Evolutionary conservation across 805 yeast genomes (phyloP).

Genomic region (Candida tammaniensis): DNA sequence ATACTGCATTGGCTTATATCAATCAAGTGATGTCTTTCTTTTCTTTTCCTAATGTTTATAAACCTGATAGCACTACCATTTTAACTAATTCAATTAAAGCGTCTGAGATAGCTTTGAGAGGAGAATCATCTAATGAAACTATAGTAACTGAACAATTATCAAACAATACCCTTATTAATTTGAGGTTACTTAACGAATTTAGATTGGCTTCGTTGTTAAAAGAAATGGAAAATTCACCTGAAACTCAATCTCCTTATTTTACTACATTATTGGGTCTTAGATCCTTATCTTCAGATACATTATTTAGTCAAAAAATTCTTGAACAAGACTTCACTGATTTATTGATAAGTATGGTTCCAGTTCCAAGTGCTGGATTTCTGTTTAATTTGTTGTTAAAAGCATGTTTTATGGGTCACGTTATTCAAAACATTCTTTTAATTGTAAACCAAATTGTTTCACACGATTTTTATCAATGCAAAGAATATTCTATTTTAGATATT

Average conservation of each 20-base stretch:
- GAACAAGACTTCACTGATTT: conserved; percentile 52
- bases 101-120: conserved; percentile 64
- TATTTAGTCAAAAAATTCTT: conserved; percentile 31
- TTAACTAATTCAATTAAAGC: conserved; percentile 60
- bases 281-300: conserved; percentile 27
- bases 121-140: conserved; percentile 39
- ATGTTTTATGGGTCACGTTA: conserved; percentile 52
- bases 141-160: conserved; percentile 57
- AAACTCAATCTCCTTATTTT: conserved; percentile 29
- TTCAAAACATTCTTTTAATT: conserved; percentile 40
- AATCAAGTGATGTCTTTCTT: conserved; percentile 31
- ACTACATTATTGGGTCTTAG: conserved; percentile 32
- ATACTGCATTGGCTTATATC: conserved; percentile 30
- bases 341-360: conserved; percentile 49
- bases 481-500: conserved; percentile 33
- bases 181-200: conserved; percentile 49
- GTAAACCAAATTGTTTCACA: conserved; percentile 25
- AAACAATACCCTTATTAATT: conserved; percentile 55
- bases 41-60: conserved; percentile 37
- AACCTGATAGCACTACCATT: conserved; percentile 33
- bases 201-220: conserved; percentile 31
- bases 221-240: conserved; percentile 37
- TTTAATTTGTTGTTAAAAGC: conserved; percentile 47
- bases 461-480: conserved; percentile 21
- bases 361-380: conserved; percentile 41